Base-by-base conservation (phyloP, 805 yeast genomes). In the Candida succiphila region DNA sequence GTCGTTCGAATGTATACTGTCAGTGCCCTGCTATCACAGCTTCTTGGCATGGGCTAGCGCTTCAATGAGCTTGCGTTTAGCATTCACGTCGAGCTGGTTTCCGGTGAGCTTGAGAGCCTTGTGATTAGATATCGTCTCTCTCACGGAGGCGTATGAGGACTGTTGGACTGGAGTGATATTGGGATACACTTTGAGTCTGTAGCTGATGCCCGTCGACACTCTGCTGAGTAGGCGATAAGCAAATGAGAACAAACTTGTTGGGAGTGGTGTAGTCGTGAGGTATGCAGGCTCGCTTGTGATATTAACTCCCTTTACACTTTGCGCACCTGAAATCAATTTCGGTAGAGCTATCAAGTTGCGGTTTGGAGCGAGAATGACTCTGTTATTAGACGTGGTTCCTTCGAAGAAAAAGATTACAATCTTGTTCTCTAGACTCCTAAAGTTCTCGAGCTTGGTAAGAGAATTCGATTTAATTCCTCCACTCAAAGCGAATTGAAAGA, bases 361-460 rank as follows among this genome's bases (percentile, higher is more conserved):
- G 24, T 61, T 58, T 35, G 82, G 69, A 3, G 85, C 75, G 39
- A 88, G 63, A 1, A 88, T 49, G 0, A 87, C 76, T 40, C 77
- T 76, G 32, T 94, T 92, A 50, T 88, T 89, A 0, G 95, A 75
- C 0, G 95, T 67, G 0, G 95, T 83, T 0, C 95, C 95, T 48
- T 87, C 96, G 3, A 78, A 65, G 37, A 86, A 74, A 17, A 31
- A 17, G 13, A 25, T 16, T 8, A 24, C 28, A 17, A 12, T 4
- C 14, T 25, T 17, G 7, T 15, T 19, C 17, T 31, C 21, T 7
- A 20, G 12, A 21, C 24, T 10, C 14, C 13, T n/a, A 9, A 20
- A 21, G 20, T 20, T 21, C 13, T 29, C 24, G 5, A 20, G 8
- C 18, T 20, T 12, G n/a, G 25, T 7, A 28, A 17, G 18, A 12